Base-by-base conservation (phyloP, 148 eudicot species). In the Chenopodium berlandieri region DNA sequence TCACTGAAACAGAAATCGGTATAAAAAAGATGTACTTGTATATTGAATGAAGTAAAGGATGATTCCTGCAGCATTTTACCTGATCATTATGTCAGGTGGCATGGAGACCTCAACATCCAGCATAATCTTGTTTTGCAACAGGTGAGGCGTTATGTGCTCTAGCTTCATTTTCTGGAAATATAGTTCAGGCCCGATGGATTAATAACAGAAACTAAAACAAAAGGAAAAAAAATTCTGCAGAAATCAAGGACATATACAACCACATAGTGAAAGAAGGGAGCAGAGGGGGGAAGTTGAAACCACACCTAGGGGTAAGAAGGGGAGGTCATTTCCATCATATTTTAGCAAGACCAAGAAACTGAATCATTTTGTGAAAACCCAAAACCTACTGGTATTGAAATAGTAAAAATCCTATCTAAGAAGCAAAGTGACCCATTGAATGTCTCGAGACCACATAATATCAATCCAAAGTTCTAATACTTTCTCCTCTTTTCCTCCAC, bases 21-120 rank as follows among this genome's bases (percentile, higher is more conserved):
- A 40, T 79, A 0, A 73, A 37, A 37, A 37, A 37, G 5, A 37
- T 37, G 0, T 6, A 56, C 14, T 58, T 8, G 46, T 22, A 56
- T 50, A 8, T 47, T 22, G 70, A 50, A 67, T 37, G 19, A 30
- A 23, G 22, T 11, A 17, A 72, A 50, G 23, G 48, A 60, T 46
- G 12, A 40, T 40, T 8, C 66, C 0, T 2, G 5, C 0, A n/a
- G 60, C 23, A 67, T 13, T n/a, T 86, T 88, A 96, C 98, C 94
- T 88, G 69, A 94, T 86, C 69, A 82, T 82, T 10, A 85, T 78
- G 86, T 90, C 87, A 10, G 91, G 87, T 23, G 98, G 91, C 99
- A 94, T 94, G 47, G 99, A 94, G 56, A 97, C 99, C 84, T 97
- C 95, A 22, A 97, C 84, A 81, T 94, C 90, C 73, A 97, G 94